Base-by-base conservation (phyloP, 2,329 filamentous ascomycete species). In the Penicillium sp. region DNA sequence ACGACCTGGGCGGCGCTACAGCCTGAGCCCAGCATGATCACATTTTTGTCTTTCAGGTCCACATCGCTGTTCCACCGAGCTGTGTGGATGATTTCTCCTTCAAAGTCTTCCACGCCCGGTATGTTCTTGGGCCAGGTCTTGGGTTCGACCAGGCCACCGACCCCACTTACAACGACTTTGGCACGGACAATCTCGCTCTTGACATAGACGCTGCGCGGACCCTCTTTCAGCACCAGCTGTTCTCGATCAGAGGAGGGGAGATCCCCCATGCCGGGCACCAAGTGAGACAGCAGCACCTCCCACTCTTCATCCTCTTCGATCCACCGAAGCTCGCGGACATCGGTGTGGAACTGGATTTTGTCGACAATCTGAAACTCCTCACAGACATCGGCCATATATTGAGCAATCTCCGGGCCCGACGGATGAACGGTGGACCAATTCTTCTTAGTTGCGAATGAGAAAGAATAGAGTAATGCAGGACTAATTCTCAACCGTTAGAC, bases 1-100 rank as follows among this genome's bases (percentile, higher is more conserved):
- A 83, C 73, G 25, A 82, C 71, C 53, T 83, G 80, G 11, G 76
- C 75, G 3, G 78, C 78, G 54, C 73, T 77, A 57, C 79, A 82
- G 9, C 80, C 80, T 2, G 77, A 80, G 4, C 79, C 80, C 39
- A 82, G 61, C 8, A 82, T 75, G 8, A 82, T 67, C 1, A 82
- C 76, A 52, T 81, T 69, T 56, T 81, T 82, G 49, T 72, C 73
- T 8, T 69, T 68, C 13, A 82, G 64, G 48, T 81, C 74, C 34
- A 79, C 65, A 4, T 68, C 67, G n/a, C 75, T 65, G 39, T 78
- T 70, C 79, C 79, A 82, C 45, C 77, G 65, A 4, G 79, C 78
- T 0, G 79, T 79, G 54, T 82, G 79, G 50, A 81, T 78, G 39
- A 80, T 69, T n/a, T 73, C 62, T 4, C 79, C 79, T 50, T 76